Percentiles rank a stretch among this genome's conserved stretches.
Conservation (phyloP, 352 stramenopile species). For the Globisporangium heterothallicum region DNA sequence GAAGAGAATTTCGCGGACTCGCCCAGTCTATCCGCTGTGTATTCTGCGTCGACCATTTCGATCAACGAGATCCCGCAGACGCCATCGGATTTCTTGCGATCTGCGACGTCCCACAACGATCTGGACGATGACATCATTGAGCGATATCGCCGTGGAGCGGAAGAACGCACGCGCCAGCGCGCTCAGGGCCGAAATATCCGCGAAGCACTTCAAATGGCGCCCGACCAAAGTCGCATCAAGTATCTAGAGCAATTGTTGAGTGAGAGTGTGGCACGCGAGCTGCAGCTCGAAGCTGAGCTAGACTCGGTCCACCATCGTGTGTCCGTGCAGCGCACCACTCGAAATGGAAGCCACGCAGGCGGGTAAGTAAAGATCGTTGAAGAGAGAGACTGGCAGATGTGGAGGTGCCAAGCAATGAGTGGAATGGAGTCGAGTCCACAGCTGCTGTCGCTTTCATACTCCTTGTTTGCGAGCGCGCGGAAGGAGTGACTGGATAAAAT, state of each 20-base stretch:
- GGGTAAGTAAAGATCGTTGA: conserved; percentile 7
- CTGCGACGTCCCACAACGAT: conserved; percentile 13
- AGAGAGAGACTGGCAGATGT: background rate
- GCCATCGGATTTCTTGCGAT: conserved; percentile 23
- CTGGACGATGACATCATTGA: conserved; percentile 45
- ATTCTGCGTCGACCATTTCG: conserved; percentile 14
- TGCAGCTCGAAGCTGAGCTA: conserved; percentile 78
- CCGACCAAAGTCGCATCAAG: conserved; percentile 82
- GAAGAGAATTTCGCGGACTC: conserved; percentile 48
- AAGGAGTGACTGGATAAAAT: conserved; percentile 1
- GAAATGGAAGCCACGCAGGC: conserved; percentile 13
- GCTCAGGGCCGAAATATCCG: conserved; percentile 73
- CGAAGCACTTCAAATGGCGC: conserved; percentile 65
- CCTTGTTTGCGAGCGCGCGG: background rate
- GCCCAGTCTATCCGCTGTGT: conserved; percentile 25
- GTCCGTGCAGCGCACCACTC: conserved; percentile 9
- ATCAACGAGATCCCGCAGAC: conserved; percentile 25
- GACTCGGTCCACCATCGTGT: conserved; percentile 58
- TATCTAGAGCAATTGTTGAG: conserved; percentile 82
- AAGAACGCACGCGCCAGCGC: conserved; percentile 75
- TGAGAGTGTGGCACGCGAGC: conserved; percentile 76
- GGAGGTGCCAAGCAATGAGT: background rate
- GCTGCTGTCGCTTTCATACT: too few species aligned
- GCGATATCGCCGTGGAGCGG: conserved; percentile 50
- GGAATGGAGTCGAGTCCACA: too few species aligned